Evolutionary conservation across 768 basidiomycete genomes (phyloP), one percentile per base, ranked within the genome.

Genomic region (Naganishia randhawae): DNA sequence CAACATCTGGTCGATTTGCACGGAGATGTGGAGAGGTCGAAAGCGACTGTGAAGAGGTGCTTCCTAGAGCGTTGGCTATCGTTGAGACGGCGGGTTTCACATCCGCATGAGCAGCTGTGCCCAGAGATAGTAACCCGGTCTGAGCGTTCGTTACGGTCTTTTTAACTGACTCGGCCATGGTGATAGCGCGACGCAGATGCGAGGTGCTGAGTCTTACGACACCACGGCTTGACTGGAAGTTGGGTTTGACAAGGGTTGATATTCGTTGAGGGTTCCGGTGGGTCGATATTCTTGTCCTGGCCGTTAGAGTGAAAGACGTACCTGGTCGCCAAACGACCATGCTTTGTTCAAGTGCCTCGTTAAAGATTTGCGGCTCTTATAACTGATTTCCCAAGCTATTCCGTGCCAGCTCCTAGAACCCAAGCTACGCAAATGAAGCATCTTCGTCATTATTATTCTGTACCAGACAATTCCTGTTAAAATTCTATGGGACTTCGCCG

Each of bases 141-240:
- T 19, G n/a, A 3, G 37, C 57, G 27, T 1, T 61, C 37, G 25
- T 41, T 14, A 39, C 57, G n/a, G 37, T 39, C 8, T 61, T 35
- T 25, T 61, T 61, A 25, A 61, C 13, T 17, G 57, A 61, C 29
- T 61, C 57, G 11, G 57, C 39, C 57, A 61, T 61, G 22, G 22
- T 25, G 39, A 61, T 41, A 4, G 57, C 57, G 6, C 37, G 57
- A 6, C n/a, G 57, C 11, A 61, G 57, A 42, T 61, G 25, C 3
- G 57, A 39, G 7, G 57, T 61, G 22, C 57, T 61, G 37, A 61
- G 57, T 39, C 57, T 39, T 16, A 61, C 57, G 9, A 61, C 57
- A n/a, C 35, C 41, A 22, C 57, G 57, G 22, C 13, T 10, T 35
- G 22, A 39, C 39, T 61, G 57, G 27, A 61, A n/a, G 37, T 42